Percentiles rank a stretch among this genome's conserved stretches.
These are phyloP conservation scores for Rhodotorula toruloides DNA, from an alignment of 768 basidiomycete genomes.

Conservation along the genomic window DNA sequence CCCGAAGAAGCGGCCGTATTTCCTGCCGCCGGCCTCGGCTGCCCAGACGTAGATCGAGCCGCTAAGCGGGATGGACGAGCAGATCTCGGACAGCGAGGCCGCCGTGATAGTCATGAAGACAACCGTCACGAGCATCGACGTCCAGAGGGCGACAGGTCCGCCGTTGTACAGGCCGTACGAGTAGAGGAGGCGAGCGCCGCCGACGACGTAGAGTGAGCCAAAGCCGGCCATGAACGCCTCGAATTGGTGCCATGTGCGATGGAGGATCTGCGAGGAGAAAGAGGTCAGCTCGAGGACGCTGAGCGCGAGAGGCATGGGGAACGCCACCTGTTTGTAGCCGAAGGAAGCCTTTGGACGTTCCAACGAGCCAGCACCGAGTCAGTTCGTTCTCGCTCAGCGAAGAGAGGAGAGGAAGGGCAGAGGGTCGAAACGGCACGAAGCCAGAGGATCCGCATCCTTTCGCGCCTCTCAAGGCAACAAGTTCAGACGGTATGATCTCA, in stretches of 20 bases:
- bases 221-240: conserved; percentile 87
- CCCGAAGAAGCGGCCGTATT: conserved; percentile 77
- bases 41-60: conserved; percentile 95
- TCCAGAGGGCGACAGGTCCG: conserved; percentile 78
- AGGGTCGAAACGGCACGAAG: not conserved
- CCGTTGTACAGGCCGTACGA: conserved; percentile 79
- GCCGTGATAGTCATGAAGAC: conserved; percentile 85
- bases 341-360: conserved; percentile 32
- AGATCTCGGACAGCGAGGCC: conserved; percentile 78
- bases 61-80: conserved; percentile 61
- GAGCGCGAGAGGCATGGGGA: not conserved
- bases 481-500: conserved; percentile 98
- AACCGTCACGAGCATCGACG: conserved; percentile 73
- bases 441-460: conserved; percentile 63
- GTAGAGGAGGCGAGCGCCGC: conserved; percentile 61
- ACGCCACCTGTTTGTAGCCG: conserved; percentile 40
- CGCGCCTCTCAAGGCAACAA: conserved; percentile 95
- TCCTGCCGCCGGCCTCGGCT: conserved; percentile 82
- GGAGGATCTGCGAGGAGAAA: conserved; percentile 60
- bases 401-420: conserved; percentile 54
- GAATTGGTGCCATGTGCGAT: conserved; percentile 73
- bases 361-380: not conserved
- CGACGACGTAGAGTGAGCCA: conserved; percentile 83
- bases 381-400: not conserved
- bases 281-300: conserved; percentile 6